Evolutionary conservation across 257 asterid genomes (phyloP), one percentile per base, ranked within the genome.

Genomic region (Gentiana straminea): DNA sequence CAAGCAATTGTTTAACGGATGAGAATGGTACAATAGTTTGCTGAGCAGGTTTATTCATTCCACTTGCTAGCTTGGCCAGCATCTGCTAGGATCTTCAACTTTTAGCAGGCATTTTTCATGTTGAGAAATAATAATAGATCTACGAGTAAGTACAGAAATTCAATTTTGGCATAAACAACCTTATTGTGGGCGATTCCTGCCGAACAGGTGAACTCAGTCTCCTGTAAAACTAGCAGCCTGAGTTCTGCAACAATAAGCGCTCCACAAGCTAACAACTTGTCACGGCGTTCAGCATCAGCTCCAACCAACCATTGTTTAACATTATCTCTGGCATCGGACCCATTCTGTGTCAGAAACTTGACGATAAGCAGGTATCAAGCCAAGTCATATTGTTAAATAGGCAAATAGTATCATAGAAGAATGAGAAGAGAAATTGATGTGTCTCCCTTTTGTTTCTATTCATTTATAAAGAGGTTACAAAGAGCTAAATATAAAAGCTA

Each of bases 151-250:
- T 15, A 51, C 5, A n/a, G 33, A 46, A 55, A 13, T 43, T 41
- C 43, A 58, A 32, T 52, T 51, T 57, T 68, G 24, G 24, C 24
- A 24, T 24, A 24, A 56, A 45, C 67, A 54, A 83, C 98, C 94
- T 91, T 91, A 77, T 91, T 91, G 70, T 91, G 98, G 65, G 96
- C 98, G 51, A 91, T 70, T 63, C 98, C 98, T 51, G 96, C 96
- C 48, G 98, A 91, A 75, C 98, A 91, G 55, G 89, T 81, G 66
- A 86, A 91, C 72, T 78, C 88, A 47, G 98, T 78, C 84, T 82
- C 89, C 70, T 75, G 77, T 72, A 83, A 61, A 51, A 91, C 98
- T 70, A 79, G 86, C 63, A 82, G 71, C 72, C 98, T 72, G 60
- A 87, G 95, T 58, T 87, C 92, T 56, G 96, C 84, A 75, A 84